Conservation (phyloP, 2,329 filamentous ascomycete genomes). For the Dactylellina haptotyla region DNA sequence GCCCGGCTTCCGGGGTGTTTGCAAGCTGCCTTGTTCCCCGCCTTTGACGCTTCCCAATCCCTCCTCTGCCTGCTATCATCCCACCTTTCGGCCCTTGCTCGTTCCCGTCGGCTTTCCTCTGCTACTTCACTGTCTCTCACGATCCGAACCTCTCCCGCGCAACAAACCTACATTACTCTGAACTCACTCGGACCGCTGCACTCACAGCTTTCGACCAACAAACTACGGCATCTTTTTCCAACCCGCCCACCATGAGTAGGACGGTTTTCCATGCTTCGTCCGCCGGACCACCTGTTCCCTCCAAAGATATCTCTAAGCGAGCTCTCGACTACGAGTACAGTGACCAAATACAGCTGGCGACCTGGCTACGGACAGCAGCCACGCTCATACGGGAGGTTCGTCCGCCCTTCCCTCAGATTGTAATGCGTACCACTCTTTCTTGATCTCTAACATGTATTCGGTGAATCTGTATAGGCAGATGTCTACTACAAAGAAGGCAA, state of each 20-base stretch:
- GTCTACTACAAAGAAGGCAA: constrained; percentile 89
- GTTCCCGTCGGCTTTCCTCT: background rate
- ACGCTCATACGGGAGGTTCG: constrained; percentile 82
- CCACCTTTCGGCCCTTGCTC: background rate
- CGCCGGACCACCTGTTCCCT: constrained; percentile 70
- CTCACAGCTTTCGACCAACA: background rate
- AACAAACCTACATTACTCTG: background rate
- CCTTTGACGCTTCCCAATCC: constrained; percentile 5
- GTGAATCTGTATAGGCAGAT: constrained; percentile 69
- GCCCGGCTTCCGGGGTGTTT: constrained; percentile 1
- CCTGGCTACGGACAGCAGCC: constrained; percentile 83
- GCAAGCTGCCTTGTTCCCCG: constrained; percentile 22
- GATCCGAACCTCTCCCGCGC: background rate
- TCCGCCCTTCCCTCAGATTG: constrained; percentile 18
- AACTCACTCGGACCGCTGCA: background rate
- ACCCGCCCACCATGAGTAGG: constrained; percentile 38
- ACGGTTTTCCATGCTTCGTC: constrained; percentile 59
- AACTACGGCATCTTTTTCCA: background rate
- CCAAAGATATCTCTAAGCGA: constrained; percentile 79
- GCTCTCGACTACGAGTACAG: constrained; percentile 86
- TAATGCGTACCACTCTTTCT: background rate
- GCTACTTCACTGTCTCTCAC: background rate
- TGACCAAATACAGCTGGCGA: constrained; percentile 76
- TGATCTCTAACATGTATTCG: background rate
- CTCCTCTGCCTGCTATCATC: background rate